Evolutionary conservation across 1,284 basidiomycete species (phyloP).

Genomic region (Thelephora terrestris): DNA sequence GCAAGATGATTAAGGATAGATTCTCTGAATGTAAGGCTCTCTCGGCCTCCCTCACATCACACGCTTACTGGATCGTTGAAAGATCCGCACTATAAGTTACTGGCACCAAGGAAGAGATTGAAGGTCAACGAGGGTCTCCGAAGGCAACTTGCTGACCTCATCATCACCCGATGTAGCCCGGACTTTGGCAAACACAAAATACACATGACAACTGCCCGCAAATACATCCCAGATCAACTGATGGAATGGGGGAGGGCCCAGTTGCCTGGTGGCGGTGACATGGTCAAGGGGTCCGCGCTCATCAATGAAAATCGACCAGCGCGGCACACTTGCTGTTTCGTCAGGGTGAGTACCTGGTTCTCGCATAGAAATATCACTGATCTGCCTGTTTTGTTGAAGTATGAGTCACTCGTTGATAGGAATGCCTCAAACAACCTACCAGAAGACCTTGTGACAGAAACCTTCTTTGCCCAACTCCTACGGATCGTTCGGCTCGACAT

Average conservation of each 20-base stretch:
- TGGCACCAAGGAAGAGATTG: neutral
- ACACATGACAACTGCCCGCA: neutral
- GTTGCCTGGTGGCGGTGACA: neutral
- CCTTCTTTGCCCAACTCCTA: slow-evolving; percentile 2
- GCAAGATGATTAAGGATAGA: neutral
- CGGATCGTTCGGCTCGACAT: neutral
- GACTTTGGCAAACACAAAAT: no score
- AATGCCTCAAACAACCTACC: neutral
- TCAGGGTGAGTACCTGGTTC: neutral
- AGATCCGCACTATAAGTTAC: neutral
- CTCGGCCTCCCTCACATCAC: neutral
- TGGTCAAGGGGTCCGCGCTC: neutral
- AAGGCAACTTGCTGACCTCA: no score
- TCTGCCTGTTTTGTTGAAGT: neutral
- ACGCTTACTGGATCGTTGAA: neutral
- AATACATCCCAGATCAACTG: neutral
- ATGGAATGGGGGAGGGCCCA: neutral
- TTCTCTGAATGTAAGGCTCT: neutral
- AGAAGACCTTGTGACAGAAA: neutral
- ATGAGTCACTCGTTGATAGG: neutral
- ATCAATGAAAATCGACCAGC: neutral
- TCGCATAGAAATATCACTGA: neutral
- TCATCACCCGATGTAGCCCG: no score
- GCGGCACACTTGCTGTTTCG: neutral
- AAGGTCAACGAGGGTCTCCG: neutral